A percentile compares a stretch with the other conserved stretches of the same genome.
Conservation (phyloP, 345 rosid genomes). For the Rhodomyrtus tomentosa region DNA sequence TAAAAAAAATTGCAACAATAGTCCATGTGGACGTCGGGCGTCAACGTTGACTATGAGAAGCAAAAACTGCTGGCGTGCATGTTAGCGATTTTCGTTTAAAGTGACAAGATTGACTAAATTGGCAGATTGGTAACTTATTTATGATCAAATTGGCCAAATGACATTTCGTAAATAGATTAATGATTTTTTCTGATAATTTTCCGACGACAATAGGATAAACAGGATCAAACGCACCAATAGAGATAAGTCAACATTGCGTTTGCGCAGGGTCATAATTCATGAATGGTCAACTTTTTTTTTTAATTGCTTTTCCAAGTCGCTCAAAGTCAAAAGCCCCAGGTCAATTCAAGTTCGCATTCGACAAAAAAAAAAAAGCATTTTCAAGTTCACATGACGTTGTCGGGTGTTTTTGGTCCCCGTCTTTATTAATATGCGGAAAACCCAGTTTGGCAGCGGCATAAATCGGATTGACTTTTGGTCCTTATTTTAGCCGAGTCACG, state of each 20-base stretch:
- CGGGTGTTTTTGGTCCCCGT: neutral
- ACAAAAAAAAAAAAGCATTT: no score
- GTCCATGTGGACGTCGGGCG: no score
- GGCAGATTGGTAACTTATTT: no score
- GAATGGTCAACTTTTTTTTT: neutral
- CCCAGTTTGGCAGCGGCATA: neutral
- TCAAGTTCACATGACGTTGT: neutral
- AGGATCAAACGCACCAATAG: neutral
- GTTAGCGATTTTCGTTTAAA: no score
- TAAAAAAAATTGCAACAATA: no score
- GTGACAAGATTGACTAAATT: no score
- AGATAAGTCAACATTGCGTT: neutral
- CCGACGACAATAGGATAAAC: neutral
- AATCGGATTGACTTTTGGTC: neutral
- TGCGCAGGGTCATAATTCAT: accelerated
- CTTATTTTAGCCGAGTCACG: neutral
- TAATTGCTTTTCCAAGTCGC: no score
- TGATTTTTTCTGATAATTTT: no score
- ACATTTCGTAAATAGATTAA: no score
- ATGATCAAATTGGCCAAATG: no score
- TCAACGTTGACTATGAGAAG: no score
- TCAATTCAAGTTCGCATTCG: neutral
- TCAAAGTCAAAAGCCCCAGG: neutral
- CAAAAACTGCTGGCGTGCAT: no score
- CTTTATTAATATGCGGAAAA: neutral